Base-by-base conservation (phyloP, 306 rosid species). In the Rubus parviflorus region DNA sequence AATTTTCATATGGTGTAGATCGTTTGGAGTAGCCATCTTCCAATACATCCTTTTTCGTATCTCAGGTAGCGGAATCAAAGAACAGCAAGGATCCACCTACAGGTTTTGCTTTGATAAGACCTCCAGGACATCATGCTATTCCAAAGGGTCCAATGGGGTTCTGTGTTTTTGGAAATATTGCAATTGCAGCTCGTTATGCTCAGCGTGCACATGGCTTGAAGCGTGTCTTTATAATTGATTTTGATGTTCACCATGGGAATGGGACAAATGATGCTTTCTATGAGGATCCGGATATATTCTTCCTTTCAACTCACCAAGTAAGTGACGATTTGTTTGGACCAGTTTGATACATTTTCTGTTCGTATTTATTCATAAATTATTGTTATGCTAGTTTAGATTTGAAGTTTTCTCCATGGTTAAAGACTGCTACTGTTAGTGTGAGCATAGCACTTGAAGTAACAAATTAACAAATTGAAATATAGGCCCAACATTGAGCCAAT, bases 51-150 rank as follows among this genome's bases (percentile, higher is more conserved):
- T n/a, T 51, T 73, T 57, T 61, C 74, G 19, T 72, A 7, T 25
- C 53, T 54, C 88, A 92, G 96, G 94, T 92, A 75, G 86, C 92
- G 71, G 93, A 89, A 67, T 94, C 97, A 61, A 83, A 76, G 90
- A 77, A 71, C 77, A 74, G 71, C 71, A 73, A 12, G 75, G 85
- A 87, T 78, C 85, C 96, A 49, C 97, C 96, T 42, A 79, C 85
- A 68, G 97, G 97, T 82, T 94, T 94, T 89, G 97, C 97, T 80
- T 83, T 94, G 88, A 89, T 94, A 76, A 84, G 97, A 80, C 98
- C 97, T n/a, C 98, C 97, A 7, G 97, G 98, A 74, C 98, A 94
- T 80, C 97, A 92, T 79, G 97, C 97, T n/a, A 78, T 94, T 75
- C 97, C 98, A 52, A 74, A 90, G 83, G 97, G 97, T 73, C 95